These are phyloP conservation scores for Paspalum vaginatum DNA, from an alignment of 176 grass and related monocot species.

Conservation along the genomic window DNA sequence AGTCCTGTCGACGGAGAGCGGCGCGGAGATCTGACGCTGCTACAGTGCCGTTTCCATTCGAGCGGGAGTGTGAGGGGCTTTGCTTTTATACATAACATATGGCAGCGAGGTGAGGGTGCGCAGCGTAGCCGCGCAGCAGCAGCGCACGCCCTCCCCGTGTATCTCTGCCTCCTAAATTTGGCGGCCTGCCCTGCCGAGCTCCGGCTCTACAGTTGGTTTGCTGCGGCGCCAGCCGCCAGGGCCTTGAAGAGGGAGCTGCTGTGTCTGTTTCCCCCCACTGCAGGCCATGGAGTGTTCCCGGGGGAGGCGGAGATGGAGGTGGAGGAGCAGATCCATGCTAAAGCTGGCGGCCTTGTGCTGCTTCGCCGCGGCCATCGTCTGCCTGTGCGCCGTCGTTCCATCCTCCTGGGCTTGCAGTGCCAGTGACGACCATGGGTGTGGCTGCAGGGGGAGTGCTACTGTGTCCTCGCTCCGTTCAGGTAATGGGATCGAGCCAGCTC, in stretches of 20 bases:
- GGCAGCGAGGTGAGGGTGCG: no score
- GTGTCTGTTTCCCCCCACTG: background rate
- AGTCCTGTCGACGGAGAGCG: conserved; percentile 26
- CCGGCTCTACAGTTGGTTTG: conserved; percentile 20
- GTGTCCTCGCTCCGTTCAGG: conserved; percentile 43
- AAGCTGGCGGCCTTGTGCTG: conserved; percentile 37
- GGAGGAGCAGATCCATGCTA: conserved; percentile 38
- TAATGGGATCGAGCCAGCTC: conserved; percentile 24
- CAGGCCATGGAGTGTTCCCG: conserved; percentile 46
- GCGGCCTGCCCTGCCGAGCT: conserved; percentile 15
- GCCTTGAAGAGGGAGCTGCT: conserved; percentile 4
- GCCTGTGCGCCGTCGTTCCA: conserved; percentile 34
- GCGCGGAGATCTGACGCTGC: conserved; percentile 36
- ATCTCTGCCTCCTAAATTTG: conserved; percentile 32
- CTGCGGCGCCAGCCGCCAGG: background rate
- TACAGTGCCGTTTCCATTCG: conserved; percentile 12
- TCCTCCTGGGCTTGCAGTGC: background rate
- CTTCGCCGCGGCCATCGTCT: conserved; percentile 37
- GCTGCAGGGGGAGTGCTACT: background rate
- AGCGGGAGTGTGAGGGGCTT: conserved; percentile 4
- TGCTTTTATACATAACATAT: no score
- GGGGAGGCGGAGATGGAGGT: conserved; percentile 9
- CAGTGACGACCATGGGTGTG: background rate
- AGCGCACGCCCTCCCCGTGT: conserved; percentile 19
- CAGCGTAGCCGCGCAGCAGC: no score